Conservation (phyloP, 1,284 basidiomycete genomes). For the Coniferiporia sulphurascens region DNA sequence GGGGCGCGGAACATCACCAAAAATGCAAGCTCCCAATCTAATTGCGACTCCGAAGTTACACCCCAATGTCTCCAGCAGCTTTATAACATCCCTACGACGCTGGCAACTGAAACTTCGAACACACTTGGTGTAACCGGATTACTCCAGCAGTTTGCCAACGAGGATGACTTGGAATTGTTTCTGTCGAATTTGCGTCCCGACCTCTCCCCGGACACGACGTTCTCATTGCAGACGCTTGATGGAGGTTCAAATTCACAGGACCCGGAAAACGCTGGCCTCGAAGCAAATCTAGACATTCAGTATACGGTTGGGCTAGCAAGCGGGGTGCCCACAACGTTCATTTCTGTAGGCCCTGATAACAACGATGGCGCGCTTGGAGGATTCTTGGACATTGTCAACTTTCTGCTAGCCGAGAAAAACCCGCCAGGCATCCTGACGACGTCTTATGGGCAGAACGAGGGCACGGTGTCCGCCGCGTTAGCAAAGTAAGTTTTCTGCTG, state of each 20-base stretch:
- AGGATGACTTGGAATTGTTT: slow-evolving; percentile 20
- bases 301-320: slow-evolving; percentile 31
- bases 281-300: slow-evolving; percentile 34
- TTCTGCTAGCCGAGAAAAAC: slow-evolving; percentile 23
- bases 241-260: slow-evolving; percentile 23
- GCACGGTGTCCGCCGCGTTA: slow-evolving; percentile 23
- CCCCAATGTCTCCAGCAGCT: slow-evolving; percentile 20
- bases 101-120: slow-evolving; percentile 17
- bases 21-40: slow-evolving; percentile 11
- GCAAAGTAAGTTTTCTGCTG: slow-evolving; percentile 22
- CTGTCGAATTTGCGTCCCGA: slow-evolving; percentile 20
- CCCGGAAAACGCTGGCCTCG: slow-evolving; percentile 22
- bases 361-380: slow-evolving; percentile 21
- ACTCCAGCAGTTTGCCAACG: slow-evolving; percentile 23
- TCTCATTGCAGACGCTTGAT: slow-evolving; percentile 20
- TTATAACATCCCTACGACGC: slow-evolving; percentile 21
- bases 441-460: slow-evolving; percentile 27
- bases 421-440: slow-evolving; percentile 30
- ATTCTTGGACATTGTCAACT: slow-evolving; percentile 33
- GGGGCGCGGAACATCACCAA: slow-evolving; percentile 9
- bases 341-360: slow-evolving; percentile 22
- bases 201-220: slow-evolving; percentile 14
- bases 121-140: slow-evolving; percentile 22
- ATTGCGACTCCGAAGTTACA: slow-evolving; percentile 15
- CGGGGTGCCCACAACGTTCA: slow-evolving; percentile 23